Evolutionary conservation across 2,329 filamentous ascomycete genomes (phyloP), one percentile per base, ranked within the genome.

Genomic region (Diaporthe ampelina): DNA sequence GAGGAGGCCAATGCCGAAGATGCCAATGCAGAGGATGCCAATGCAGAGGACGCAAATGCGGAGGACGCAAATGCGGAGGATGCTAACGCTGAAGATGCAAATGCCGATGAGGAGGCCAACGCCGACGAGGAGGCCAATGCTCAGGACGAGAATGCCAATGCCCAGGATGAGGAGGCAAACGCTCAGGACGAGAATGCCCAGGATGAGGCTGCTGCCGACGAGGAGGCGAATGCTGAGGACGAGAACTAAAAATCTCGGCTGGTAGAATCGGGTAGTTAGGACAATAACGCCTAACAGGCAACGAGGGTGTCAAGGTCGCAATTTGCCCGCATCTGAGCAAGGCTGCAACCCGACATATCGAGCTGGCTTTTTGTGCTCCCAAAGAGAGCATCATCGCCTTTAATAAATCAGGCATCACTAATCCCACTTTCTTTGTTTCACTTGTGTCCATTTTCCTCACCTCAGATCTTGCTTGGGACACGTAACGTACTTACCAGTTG

Each of bases 1-100:
- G 57, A 40, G 3, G 35, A 81, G 1, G 57, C 57, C 13, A 26
- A 24, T 1, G 40, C n/a, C 17, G 58, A n/a, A 2, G 11, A 59
- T 8, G 57, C 32, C 35, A 40, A 59, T 15, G 57, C 32, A 24
- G 57, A 40, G 1, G 35, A 81, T 1, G 57, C 57, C 35, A 26
- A 40, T 7, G 37, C 58, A 1, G 19, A 68, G 2, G 45, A 43
- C 4, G 57, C 35, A 35, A 19, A 43, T 3, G 57, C 57, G 19
- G 29, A 29, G 19, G 65, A 24, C 21, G 26, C 54, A 15, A n/a
- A 65, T 1, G 59, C n/a, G 3, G n/a, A 65, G 37, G 63, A 15
- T 2, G 57, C n/a, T 19, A 24, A 24, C 2, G 58, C 37, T 10
- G 21, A 37, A 8, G 56, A 37, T 1, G 29, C 7, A 3, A 57